Base-by-base conservation (phyloP, 495 filamentous ascomycete genomes). In the Hypoxylon perforatum region DNA sequence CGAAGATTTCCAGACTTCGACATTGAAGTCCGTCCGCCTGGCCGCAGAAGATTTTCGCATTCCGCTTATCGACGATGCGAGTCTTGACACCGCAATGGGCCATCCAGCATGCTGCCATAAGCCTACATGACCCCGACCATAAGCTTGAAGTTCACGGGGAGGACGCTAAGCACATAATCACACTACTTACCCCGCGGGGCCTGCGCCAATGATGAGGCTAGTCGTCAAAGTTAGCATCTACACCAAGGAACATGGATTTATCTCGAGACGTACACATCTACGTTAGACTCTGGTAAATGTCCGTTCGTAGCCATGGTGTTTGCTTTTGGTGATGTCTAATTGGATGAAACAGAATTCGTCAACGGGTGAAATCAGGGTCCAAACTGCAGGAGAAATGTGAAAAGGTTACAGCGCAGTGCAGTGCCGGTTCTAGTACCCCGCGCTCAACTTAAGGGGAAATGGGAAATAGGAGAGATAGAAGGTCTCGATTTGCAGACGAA, bases 61-160 rank as follows among this genome's bases (percentile, higher is more conserved):
- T 77, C 30, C 86, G 78, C 60, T 90, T 90, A 67, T 91, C 88
- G 12, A 92, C 71, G 11, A 90, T 85, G 5, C 86, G 79, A 5
- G 85, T 73, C 18, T 81, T 76, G 50, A 91, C 77, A 6, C 86
- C 86, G 58, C 76, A 86, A 36, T 81, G 81, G 4, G 87, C 81
- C 77, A 90, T 83, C 86, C 87, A 91, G 44, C 81, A 78, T 1
- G 88, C 86, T 4, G 84, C 79, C 86, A 88, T 89, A 18, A 90
- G 75, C 56, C 82, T 70, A 35, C 14, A 22, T 22, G 21, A 52
- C 3, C 39, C 47, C 3, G 3, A 61, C 4, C 12, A 19, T 69
- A 11, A 63, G 57, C 15, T 4, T 8, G 35, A 33, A 33, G 35
- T 18, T 11, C 19, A 22, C 7, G 2, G 11, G 17, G 21, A 18